Evolutionary conservation across 2,329 filamentous ascomycete genomes (phyloP).

Genomic region (Ceratocystis papillata): DNA sequence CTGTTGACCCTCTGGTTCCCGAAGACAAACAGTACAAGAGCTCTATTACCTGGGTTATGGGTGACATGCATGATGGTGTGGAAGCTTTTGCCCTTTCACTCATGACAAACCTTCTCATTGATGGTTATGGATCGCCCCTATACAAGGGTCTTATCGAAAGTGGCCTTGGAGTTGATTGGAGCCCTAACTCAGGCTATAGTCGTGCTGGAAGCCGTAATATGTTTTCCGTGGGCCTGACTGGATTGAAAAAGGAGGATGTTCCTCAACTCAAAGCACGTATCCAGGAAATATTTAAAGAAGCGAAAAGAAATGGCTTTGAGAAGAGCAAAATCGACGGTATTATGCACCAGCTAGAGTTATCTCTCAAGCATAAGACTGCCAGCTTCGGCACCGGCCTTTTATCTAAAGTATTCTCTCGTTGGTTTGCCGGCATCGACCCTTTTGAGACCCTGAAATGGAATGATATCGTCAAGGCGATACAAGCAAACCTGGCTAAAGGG

Average conservation of each 20-base stretch:
- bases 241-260: constrained; percentile 73
- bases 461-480: constrained; percentile 72
- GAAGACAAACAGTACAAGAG: constrained; percentile 85
- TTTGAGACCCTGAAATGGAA: constrained; percentile 90
- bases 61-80: constrained; percentile 68
- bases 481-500: constrained; percentile 60
- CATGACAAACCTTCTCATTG: constrained; percentile 72
- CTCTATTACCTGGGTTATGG: constrained; percentile 84
- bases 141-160: constrained; percentile 83
- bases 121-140: constrained; percentile 89
- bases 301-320: constrained; percentile 69
- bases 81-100: constrained; percentile 82
- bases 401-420: constrained; percentile 76
- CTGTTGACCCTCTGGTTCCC: constrained; percentile 76
- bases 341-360: constrained; percentile 86
- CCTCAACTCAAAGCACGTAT: constrained; percentile 65
- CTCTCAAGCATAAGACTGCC: constrained; percentile 89
- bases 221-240: constrained; percentile 82
- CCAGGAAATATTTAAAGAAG: constrained; percentile 58
- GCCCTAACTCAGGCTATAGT: constrained; percentile 88
- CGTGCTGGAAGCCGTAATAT: constrained; percentile 64
- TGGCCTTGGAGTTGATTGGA: constrained; percentile 84
- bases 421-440: constrained; percentile 92
- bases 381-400: constrained; percentile 88
- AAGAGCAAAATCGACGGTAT: constrained; percentile 85